Base-by-base conservation (phyloP, 495 filamentous ascomycete genomes). In the Tuber umbilicatum region DNA sequence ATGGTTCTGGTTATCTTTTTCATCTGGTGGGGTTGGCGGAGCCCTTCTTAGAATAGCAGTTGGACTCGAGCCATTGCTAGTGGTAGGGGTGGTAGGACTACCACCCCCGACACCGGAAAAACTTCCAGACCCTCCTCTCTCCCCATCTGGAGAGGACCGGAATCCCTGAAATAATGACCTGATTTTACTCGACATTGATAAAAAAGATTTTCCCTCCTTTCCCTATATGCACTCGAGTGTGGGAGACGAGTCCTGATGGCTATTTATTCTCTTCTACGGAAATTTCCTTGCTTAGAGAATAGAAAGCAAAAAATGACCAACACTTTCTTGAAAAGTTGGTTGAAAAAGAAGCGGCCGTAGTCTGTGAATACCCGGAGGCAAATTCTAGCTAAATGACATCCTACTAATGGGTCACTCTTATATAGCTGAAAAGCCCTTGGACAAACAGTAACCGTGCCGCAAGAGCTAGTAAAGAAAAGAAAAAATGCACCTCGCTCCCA, bases 1-100 rank as follows among this genome's bases (percentile, higher is more conserved):
- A 72, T 79, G 76, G 60, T 27, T 70, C 45, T 75, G 70, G 74
- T 71, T 78, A 73, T 73, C 77, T 69, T 78, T 79, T 72, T 79
- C 77, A 70, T 79, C 77, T 79, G 75, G 72, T 69, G 77, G 75
- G 74, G 77, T 78, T 72, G 77, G 75, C 71, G 76, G 74, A 31
- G 76, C 71, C 45, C 71, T 73, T 75, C 27, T 60, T 16, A 12
- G 12, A 64, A 35, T 35, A 12, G 55, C 55, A 31, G 23, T 40
- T n/a, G 70, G 39, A 39, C 68, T 71, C 68, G 71, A 77, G 77
- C 74, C 77, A 79, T 23, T 64, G 31, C 55, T 64, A 14, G 14
- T 35, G 4, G 55, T 35, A 64, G 55, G 55, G 10, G 40, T 64
- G 42, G 60, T 74, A 71, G 27, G 55, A 5, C 40, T 64, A 43